These are phyloP conservation scores for Zasmidium citrigriseum DNA, from an alignment of 2,329 filamentous ascomycete genomes.

Conservation along the genomic window DNA sequence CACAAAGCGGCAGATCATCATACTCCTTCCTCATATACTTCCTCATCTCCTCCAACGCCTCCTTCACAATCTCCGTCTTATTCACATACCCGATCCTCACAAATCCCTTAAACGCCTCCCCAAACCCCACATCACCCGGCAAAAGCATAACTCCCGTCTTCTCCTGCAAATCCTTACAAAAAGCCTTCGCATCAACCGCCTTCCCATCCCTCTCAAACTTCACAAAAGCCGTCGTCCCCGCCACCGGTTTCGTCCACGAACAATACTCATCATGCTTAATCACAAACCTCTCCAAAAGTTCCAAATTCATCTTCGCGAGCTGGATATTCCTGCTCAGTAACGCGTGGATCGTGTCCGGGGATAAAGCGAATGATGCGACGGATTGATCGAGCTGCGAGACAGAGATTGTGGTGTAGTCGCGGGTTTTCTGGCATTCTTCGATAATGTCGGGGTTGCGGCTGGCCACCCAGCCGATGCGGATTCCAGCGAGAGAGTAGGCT, in stretches of 20 bases:
- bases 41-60: slow-evolving; percentile 60
- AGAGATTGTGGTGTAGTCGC: slow-evolving; percentile 84
- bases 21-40: slow-evolving; percentile 59
- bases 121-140: slow-evolving; percentile 74
- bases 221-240: slow-evolving; percentile 78
- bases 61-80: slow-evolving; percentile 67
- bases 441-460: slow-evolving; percentile 65
- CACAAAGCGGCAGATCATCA: slow-evolving; percentile 48
- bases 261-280: slow-evolving; percentile 64
- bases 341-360: slow-evolving; percentile 62
- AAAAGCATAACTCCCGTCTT: slow-evolving; percentile 73
- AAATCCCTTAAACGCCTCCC: slow-evolving; percentile 71
- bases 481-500: slow-evolving; percentile 78
- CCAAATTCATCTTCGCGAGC: slow-evolving; percentile 68
- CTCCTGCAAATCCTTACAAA: slow-evolving; percentile 69
- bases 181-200: slow-evolving; percentile 69
- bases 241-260: slow-evolving; percentile 72
- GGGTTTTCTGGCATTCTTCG: slow-evolving; percentile 61
- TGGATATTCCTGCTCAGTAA: slow-evolving; percentile 65
- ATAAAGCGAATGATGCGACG: slow-evolving; percentile 74
- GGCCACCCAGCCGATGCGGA: slow-evolving; percentile 81
- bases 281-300: slow-evolving; percentile 67
- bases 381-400: slow-evolving; percentile 81
- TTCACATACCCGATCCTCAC: slow-evolving; percentile 77
- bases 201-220: slow-evolving; percentile 63